Base-by-base conservation (phyloP, 805 yeast genomes). In the Hanseniaspora hatyaiensis region DNA sequence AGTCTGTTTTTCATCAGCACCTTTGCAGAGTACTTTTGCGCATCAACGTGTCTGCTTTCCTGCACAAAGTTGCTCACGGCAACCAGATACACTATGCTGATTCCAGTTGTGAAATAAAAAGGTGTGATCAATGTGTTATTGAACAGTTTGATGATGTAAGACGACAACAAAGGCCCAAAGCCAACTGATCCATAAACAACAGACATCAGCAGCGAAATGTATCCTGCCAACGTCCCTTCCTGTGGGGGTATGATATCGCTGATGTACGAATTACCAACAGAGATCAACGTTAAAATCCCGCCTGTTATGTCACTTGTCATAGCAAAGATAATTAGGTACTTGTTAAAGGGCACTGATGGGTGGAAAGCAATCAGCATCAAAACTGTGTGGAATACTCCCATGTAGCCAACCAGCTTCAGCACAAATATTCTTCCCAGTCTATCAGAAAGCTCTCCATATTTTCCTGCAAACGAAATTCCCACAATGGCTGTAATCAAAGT, bases 241-340 rank as follows among this genome's bases (percentile, higher is more conserved):
- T 67, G 69, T 1, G 83, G 72, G 18, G 77, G 80, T 6, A 78
- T 78, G 33, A 84, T 76, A 63, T 86, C 95, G 3, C 85, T 68
- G 15, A 82, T 70, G 57, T 84, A 86, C 51, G 88, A 75, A 57
- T 79, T 79, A 11, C 76, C 65, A 26, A 81, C 63, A 8, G 80
- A 74, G 43, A 81, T 56, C 29, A 79, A 55, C 5, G 78, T 69
- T 51, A 75, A 61, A 8, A 72, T 42, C 0, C 86, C 81, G 20
- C 95, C 95, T n/a, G 79, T 73, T 3, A 72, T 45, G 22, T 69
- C 70, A 1, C 80, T 30, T 1, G 72, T 50, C 12, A 70, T 70
- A 2, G 74, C 64, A 0, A 69, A 29, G 1, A 81, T 60, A 52
- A 77, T 66, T 24, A 52, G 59, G 59, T 48, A 54, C 47, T 55